phyloP scores from a whole-genome alignment of 176 grass and related monocot species.

The Thalia dealbata region DNA sequence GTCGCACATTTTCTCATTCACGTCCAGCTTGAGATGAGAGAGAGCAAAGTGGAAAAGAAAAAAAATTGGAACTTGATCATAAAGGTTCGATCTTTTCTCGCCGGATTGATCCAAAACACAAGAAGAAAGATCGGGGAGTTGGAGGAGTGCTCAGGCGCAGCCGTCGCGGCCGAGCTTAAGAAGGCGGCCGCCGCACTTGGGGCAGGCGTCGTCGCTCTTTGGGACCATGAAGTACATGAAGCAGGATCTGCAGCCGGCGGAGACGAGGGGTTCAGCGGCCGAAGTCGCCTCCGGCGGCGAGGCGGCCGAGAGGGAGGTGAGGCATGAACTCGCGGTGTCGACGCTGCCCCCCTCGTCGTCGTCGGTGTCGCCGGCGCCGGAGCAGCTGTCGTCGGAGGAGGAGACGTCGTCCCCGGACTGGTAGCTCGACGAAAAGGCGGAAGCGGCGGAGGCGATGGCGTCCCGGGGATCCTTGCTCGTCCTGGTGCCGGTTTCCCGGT shows the following conservation, averaged over 20 bases:
- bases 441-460: constrained; percentile 1
- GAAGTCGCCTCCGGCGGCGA: constrained; percentile 43
- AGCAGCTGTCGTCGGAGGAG: constrained; percentile 16
- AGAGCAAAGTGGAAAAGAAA: neutral
- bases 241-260: constrained; percentile 4
- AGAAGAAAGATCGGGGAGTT: neutral
- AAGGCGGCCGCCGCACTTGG: constrained; percentile 11
- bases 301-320: constrained; percentile 46
- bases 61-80: neutral
- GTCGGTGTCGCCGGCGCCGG: constrained; percentile 10
- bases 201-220: constrained; percentile 12
- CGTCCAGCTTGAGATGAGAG: neutral
- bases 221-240: constrained; percentile 16
- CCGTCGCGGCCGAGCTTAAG: constrained; percentile 11
- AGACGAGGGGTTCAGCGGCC: constrained; percentile 18
- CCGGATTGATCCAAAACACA: constrained; percentile 1
- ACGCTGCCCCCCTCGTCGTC: constrained; percentile 28
- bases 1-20: neutral
- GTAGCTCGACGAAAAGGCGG: constrained; percentile 29
- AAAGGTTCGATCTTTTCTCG: neutral
- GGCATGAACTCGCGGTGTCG: constrained; percentile 15
- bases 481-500: constrained; percentile 79
- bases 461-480: constrained; percentile 50
- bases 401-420: constrained; percentile 18
- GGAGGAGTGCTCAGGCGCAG: neutral